Evolutionary conservation across 352 stramenopile genomes (phyloP), one percentile per base, ranked within the genome.

Genomic region (Globisporangium megalacanthum): DNA sequence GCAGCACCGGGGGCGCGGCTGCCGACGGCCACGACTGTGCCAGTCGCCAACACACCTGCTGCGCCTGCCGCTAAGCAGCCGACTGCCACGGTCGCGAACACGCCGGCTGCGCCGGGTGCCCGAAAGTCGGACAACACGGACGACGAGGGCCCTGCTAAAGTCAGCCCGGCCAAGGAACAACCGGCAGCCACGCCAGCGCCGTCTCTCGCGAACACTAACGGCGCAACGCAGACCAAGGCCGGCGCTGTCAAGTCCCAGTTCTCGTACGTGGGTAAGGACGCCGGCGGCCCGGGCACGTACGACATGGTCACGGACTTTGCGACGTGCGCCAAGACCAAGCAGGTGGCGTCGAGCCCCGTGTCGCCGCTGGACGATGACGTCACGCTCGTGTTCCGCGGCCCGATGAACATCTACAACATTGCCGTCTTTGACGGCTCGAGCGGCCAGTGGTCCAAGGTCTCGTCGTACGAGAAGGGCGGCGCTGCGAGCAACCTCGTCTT

Each of bases 331-430:
- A 87, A 79, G 63, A 58, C 56, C 50, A 51, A 68, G 35, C 68
- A 83, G 49, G 68, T 60, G 3, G 77, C 71, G 29, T 61, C 37
- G 14, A 83, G 50, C 54, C 64, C 72, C 6, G 64, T 92, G 45
- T 84, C 73, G 13, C 79, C 83, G 14, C 69, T 90, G 19, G 71
- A 86, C 47, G 74, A 85, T 41, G 79, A 86, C 25, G 70, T 89
- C 29, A 80, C 83, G 46, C 25, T 90, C 44, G 63, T 80, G 8
- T 80, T 92, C 66, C 79, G 83, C 54, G 83, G 78, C 1, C 75
- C 72, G 6, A 75, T 89, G 64, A 83, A 62, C 59, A 85, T 92
- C 66, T 59, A 66, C 68, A 79, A 85, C 71, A 90, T 90, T 51
- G 75, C 72, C 0, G 72, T 92, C 54, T 92, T 88, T 51, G 70